Percentiles rank a stretch among this genome's conserved stretches.
These are phyloP conservation scores for Plasmodium knowlesi DNA, from an alignment of 169 alveolate species.

Conservation along the genomic window DNA sequence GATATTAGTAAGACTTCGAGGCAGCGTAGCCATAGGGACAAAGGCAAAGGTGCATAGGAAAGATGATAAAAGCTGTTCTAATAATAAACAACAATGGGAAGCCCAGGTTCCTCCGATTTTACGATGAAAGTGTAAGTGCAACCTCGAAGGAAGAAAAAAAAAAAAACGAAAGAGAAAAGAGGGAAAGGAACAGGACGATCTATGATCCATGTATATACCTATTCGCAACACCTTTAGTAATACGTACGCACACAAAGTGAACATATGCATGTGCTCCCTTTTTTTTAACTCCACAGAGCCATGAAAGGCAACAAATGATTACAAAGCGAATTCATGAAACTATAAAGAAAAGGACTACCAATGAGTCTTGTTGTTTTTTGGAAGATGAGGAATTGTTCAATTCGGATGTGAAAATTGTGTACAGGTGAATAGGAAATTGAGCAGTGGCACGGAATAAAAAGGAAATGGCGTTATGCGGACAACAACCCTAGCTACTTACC, in stretches of 20 bases:
- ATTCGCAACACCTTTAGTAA: too few relatives aligned
- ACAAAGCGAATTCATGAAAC: constrained; percentile 79
- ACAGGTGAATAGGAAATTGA: constrained; percentile 75
- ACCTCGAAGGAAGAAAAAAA: neutral
- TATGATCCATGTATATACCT: neutral
- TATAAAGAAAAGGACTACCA: constrained; percentile 81
- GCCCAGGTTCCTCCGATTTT: constrained; percentile 88
- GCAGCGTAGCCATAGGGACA: neutral
- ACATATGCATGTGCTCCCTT: neutral
- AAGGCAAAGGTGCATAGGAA: neutral
- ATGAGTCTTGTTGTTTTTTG: constrained; percentile 87
- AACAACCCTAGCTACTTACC: neutral
- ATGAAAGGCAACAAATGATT: constrained; percentile 82
- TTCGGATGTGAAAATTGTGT: constrained; percentile 83
- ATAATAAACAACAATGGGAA: constrained; percentile 89
- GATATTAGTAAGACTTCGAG: neutral
- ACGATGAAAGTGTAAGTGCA: constrained; percentile 80
- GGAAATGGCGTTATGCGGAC: neutral
- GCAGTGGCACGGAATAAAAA: neutral
- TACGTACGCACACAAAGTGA: constrained; percentile 31
- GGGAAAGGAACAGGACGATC: neutral
- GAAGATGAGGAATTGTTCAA: constrained; percentile 81
- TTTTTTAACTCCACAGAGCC: constrained; percentile 72
- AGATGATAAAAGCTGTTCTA: constrained; percentile 87
- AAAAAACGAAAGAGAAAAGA: neutral